Percentiles rank a stretch among this genome's conserved stretches.
Evolutionary conservation across 2,329 filamentous ascomycete species (phyloP).

Genomic region (Arthrobotrys megalospora): DNA sequence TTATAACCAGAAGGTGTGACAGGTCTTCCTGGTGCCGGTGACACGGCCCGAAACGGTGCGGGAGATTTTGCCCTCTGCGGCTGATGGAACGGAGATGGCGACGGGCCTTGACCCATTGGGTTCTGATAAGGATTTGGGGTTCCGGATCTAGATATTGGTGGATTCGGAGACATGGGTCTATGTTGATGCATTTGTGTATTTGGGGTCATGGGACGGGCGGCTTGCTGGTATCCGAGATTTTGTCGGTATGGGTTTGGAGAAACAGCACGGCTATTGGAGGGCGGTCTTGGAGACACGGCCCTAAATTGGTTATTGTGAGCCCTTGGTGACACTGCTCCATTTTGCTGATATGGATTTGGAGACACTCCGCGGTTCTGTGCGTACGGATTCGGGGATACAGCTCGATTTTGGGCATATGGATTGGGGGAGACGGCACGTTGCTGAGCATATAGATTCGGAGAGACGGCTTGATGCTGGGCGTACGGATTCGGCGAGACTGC

Average conservation of each 20-base stretch:
- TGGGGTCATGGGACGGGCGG: constrained; percentile 43
- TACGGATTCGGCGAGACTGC: constrained; percentile 66
- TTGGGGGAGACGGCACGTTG: constrained; percentile 31
- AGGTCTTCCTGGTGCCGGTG: constrained; percentile 53
- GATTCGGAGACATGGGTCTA: constrained; percentile 50
- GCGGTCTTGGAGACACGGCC: constrained; percentile 61
- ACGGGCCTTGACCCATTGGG: constrained; percentile 46
- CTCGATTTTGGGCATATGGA: constrained; percentile 51
- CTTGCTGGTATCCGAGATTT: constrained; percentile 48
- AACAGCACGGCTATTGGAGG: constrained; percentile 51
- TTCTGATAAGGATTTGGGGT: constrained; percentile 58
- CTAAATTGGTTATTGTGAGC: constrained; percentile 61
- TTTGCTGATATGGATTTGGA: constrained; percentile 64
- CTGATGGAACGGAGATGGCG: constrained; percentile 57
- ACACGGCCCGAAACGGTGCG: constrained; percentile 59
- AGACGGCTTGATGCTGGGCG: constrained; percentile 61
- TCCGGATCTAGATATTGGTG: constrained; percentile 52
- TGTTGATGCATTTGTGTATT: constrained; percentile 52
- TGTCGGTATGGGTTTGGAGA: constrained; percentile 62
- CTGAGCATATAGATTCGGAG: constrained; percentile 66
- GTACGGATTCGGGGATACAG: constrained; percentile 63
- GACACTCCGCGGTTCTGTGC: constrained; percentile 66
- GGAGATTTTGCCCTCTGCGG: constrained; percentile 60
- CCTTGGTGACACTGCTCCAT: constrained; percentile 59
- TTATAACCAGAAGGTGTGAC: constrained; percentile 54